Evolutionary conservation across 306 rosid genomes (phyloP).

Genomic region (Quillaja saponaria): DNA sequence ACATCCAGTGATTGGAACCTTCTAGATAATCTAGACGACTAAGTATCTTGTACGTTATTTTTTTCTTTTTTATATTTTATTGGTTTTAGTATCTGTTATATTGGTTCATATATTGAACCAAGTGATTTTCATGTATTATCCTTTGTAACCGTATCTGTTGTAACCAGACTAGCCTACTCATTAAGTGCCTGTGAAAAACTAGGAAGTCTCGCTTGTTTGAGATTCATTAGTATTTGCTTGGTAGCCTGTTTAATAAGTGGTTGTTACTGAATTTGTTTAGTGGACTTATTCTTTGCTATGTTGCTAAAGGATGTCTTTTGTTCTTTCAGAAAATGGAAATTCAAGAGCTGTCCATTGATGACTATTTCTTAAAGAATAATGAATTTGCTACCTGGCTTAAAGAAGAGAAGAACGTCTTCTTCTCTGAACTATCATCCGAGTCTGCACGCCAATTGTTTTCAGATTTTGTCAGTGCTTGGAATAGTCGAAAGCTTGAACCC

Average conservation of each 20-base stretch:
- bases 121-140: too few species aligned
- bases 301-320: neutral
- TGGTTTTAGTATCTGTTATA: too few species aligned
- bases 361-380: slow-evolving; percentile 82
- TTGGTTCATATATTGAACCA: too few species aligned
- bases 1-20: too few species aligned
- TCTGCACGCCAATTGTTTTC: slow-evolving; percentile 67
- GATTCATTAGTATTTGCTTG: neutral
- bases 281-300: slow-evolving; percentile 11
- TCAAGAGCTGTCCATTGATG: slow-evolving; percentile 70
- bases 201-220: slow-evolving; percentile 11
- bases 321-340: slow-evolving; percentile 44
- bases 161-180: too few species aligned
- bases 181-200: neutral
- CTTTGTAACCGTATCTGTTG: too few species aligned
- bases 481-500: slow-evolving; percentile 58
- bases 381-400: slow-evolving; percentile 93
- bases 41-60: too few species aligned
- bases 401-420: slow-evolving; percentile 80
- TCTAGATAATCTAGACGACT: too few species aligned
- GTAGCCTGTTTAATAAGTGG: neutral
- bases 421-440: slow-evolving; percentile 78
- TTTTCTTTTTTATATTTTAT: too few species aligned
- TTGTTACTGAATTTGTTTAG: slow-evolving; percentile 2
- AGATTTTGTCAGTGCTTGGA: slow-evolving; percentile 80